A percentile compares a stretch with the other conserved stretches of the same genome.
Evolutionary conservation across 1,139 yeast genomes (phyloP).

Genomic region (Yamadazyma aaseri): DNA sequence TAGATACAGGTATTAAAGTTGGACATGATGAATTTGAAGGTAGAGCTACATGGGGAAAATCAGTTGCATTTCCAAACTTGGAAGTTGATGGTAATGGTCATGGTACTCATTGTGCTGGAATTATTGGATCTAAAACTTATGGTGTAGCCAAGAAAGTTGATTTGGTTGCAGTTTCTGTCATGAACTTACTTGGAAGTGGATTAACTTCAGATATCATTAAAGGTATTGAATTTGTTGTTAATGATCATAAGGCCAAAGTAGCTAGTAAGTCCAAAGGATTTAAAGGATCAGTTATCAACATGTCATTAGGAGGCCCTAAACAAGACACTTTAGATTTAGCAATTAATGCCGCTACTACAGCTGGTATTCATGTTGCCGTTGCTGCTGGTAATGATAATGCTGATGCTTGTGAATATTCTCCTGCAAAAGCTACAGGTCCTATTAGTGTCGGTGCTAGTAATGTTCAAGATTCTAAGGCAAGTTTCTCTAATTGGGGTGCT

Average conservation of each 20-base stretch:
- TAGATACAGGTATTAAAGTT: constrained; percentile 89
- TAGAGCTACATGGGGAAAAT: constrained; percentile 92
- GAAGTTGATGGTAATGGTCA: constrained; percentile 94
- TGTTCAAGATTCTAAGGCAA: constrained; percentile 70
- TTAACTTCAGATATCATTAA: constrained; percentile 78
- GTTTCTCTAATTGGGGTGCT: constrained; percentile 78
- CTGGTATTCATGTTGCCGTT: constrained; percentile 81
- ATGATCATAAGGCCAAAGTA: constrained; percentile 57
- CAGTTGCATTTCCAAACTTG: constrained; percentile 79
- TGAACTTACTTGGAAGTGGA: constrained; percentile 76
- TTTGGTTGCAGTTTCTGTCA: constrained; percentile 74
- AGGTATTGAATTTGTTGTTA: constrained; percentile 78
- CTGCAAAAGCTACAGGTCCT: constrained; percentile 75
- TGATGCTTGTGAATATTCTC: constrained; percentile 83
- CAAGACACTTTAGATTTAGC: constrained; percentile 74
- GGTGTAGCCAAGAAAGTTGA: constrained; percentile 80
- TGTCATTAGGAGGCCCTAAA: constrained; percentile 90
- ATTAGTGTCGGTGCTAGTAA: constrained; percentile 85
- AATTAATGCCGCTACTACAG: constrained; percentile 77
- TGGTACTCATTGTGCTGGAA: constrained; percentile 89
- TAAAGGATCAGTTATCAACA: constrained; percentile 85
- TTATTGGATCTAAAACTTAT: constrained; percentile 68
- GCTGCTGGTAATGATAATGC: constrained; percentile 89
- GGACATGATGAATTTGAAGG: constrained; percentile 84
- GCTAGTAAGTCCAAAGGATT: constrained; percentile 60